A percentile compares a stretch with the other conserved stretches of the same genome.
These are phyloP conservation scores for Chlorella sp. DNA, from an alignment of 139 green algal species.

Conservation along the genomic window DNA sequence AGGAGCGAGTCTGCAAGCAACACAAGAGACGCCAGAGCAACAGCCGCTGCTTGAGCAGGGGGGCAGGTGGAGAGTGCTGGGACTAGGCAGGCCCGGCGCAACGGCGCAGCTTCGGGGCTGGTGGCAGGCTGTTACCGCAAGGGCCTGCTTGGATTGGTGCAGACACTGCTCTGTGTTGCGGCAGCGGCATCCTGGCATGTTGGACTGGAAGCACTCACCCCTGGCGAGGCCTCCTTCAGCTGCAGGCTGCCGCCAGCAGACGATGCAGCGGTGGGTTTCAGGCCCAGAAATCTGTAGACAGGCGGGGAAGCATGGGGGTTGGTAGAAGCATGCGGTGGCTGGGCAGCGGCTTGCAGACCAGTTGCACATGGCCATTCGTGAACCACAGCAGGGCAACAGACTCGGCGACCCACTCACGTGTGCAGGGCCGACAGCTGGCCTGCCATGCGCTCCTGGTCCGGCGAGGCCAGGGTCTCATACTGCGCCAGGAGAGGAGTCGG, in stretches of 20 bases:
- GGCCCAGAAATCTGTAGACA: conserved; percentile 1
- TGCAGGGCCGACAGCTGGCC: conserved; percentile 20
- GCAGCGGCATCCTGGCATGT: not conserved
- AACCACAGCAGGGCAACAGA: not conserved
- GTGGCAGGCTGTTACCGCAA: too few species aligned
- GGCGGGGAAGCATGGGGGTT: not conserved
- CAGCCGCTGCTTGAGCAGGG: not conserved
- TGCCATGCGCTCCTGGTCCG: not conserved
- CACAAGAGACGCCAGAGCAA: too few species aligned
- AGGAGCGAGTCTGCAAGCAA: not conserved
- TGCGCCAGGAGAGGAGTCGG: not conserved
- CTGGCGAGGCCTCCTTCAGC: too few species aligned
- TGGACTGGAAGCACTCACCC: too few species aligned
- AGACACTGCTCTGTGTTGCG: too few species aligned
- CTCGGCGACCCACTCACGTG: not conserved
- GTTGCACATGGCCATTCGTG: not conserved
- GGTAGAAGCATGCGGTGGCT: not conserved
- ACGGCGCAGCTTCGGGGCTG: too few species aligned
- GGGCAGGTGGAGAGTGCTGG: too few species aligned
- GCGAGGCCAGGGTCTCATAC: conserved; percentile 25
- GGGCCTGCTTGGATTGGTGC: too few species aligned
- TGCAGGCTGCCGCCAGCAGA: not conserved
- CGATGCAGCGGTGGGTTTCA: not conserved
- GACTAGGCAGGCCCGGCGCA: too few species aligned
- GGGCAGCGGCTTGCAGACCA: not conserved